Evolutionary conservation across 176 grass and related monocot species (phyloP), one percentile per base, ranked within the genome.

Genomic region (Lolium rigidum): DNA sequence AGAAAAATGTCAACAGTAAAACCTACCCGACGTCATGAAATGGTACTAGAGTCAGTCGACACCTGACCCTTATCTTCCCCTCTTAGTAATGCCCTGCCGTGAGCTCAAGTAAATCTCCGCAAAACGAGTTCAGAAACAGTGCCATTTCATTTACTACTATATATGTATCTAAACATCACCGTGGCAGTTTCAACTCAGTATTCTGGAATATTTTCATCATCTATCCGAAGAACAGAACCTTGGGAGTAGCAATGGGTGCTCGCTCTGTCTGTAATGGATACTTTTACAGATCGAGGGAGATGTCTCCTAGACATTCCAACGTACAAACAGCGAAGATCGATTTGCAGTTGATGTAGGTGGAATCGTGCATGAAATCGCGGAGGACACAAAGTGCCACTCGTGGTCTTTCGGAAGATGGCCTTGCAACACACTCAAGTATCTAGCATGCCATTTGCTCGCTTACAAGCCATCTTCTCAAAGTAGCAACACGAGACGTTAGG

Each of bases 391-490:
- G 49, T 55, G 47, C 22, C 46, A 75, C 47, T 76, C 57, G 12
- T 25, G 57, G 38, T 6, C 77, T 62, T 79, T 62, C 38, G 77
- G 57, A 31, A 80, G 78, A 80, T 80, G 78, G 43, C 60, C 87
- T 89, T 85, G 54, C 82, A 81, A 81, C 49, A n/a, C 87, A 85
- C 62, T 79, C 73, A 22, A 89, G 6, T 20, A 58, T 18, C 57
- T 76, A 28, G 49, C 28, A 3, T 55, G 73, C 48, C 22, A 17
- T 76, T 20, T 55, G 73, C 48, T 35, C 49, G 49, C 73, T 31
- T 76, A 55, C 73, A 76, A 55, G 73, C 48, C 26, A 76, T 76
- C 49, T 35, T 28, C 49, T 55, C 22, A 11, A 56, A 18, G 16
- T 5, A 76, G 15, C 50, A 17, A 28, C 22, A 54, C 7, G 15